These are phyloP conservation scores for Triangularia setosa DNA, from an alignment of 2,329 filamentous ascomycete species.

Conservation along the genomic window DNA sequence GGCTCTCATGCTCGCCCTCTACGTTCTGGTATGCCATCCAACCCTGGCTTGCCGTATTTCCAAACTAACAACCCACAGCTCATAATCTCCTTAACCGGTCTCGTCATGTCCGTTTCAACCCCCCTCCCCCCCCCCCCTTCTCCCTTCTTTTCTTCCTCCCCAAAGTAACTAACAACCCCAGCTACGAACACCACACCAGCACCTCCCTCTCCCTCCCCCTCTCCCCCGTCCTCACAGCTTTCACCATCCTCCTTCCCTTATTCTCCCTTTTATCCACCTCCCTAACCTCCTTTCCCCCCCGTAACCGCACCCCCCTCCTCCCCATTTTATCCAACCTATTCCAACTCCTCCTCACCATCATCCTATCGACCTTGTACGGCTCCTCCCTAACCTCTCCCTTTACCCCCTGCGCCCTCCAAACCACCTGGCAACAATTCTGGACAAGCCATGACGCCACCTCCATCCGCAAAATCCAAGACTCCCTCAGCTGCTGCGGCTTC, in stretches of 20 bases:
- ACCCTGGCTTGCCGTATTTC: background rate
- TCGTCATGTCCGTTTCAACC: conserved; percentile 30
- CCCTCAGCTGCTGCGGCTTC: conserved; percentile 64
- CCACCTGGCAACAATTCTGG: conserved; percentile 54
- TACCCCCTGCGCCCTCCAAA: conserved; percentile 51
- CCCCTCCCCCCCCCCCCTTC: conserved; percentile 5
- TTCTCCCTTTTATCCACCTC: conserved; percentile 36
- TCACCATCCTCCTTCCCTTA: conserved; percentile 40
- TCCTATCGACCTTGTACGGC: conserved; percentile 40
- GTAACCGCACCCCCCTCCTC: conserved; percentile 21
- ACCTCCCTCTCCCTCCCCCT: conserved; percentile 39
- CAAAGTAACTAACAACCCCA: conserved; percentile 22
- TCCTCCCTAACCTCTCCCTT: conserved; percentile 37
- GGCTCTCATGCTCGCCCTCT: background rate
- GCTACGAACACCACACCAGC: conserved; percentile 35
- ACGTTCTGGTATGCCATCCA: background rate
- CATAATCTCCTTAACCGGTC: conserved; percentile 23
- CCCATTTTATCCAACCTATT: conserved; percentile 40
- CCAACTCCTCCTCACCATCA: conserved; percentile 22
- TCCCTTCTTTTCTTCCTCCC: background rate
- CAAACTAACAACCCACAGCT: conserved; percentile 13
- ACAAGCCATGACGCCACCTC: conserved; percentile 43
- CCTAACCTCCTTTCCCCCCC: conserved; percentile 9
- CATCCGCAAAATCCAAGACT: conserved; percentile 61
- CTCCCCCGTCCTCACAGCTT: conserved; percentile 33